Evolutionary conservation across 1,139 yeast species (phyloP), one percentile per base, ranked within the genome.

Genomic region (Nakaseomyces sp.): DNA sequence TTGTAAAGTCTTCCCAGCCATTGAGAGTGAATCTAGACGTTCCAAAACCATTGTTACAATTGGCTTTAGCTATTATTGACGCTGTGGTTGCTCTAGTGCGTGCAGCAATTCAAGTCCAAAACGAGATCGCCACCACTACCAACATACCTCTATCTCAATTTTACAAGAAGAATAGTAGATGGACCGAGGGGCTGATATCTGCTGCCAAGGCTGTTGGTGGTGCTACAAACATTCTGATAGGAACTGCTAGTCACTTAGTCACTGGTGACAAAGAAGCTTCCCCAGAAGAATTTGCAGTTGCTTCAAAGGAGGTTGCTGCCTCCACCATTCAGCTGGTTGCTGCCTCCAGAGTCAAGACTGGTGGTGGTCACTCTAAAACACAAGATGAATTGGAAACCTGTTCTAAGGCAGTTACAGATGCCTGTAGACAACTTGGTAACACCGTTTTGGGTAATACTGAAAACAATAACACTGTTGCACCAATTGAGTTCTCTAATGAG

Each of bases 151-250:
- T 51, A 26, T 79, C 87, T 3, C 87, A 85, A 35, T 88, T 82
- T 60, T 88, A 88, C 67, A 85, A 82, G 61, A 86, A 85, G 65
- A 86, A 88, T 61, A 87, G 81, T 61, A 74, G 94, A 57, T 87
- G 96, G 96, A 86, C 96, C 0, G 95, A 88, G 64, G 96, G 96
- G 30, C 76, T 87, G 45, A 80, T 88, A 35, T 84, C 95, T 50
- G 96, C 96, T 12, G 87, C 96, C 2, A 82, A 84, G 56, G 83
- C 93, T 0, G 94, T 88, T 40, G 95, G 95, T 3, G 80, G 79
- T 2, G 79, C 95, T 0, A 87, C 96, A 2, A 83, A 81, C 54
- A 71, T 82, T 25, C 72, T 87, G 53, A 87, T 87, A 47, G 79
- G 79, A 51, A 83, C 88, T 20, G 95, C 96, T 0, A 94, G 87